Evolutionary conservation across 1,284 basidiomycete genomes (phyloP).

Genomic region (Thelephora terrestris): DNA sequence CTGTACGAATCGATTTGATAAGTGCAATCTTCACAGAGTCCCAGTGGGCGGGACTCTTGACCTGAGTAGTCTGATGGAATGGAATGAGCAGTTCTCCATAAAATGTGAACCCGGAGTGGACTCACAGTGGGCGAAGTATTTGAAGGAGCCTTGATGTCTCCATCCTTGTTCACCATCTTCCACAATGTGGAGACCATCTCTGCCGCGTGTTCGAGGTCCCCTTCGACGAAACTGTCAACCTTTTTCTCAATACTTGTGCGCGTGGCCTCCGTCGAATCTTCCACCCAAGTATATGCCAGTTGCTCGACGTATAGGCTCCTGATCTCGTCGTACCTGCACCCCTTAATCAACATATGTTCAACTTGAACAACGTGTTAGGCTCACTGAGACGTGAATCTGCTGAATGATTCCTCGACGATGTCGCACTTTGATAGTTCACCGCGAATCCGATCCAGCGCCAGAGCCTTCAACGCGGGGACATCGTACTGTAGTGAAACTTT

Average conservation of each 20-base stretch:
- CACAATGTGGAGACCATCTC: not conserved
- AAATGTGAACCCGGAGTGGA: too few species aligned
- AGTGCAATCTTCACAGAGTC: too few species aligned
- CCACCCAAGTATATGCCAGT: not conserved
- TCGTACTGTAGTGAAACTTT: constrained; percentile 9
- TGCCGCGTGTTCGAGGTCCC: not conserved
- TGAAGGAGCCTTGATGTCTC: too few species aligned
- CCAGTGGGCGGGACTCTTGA: too few species aligned
- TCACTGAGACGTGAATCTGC: not conserved
- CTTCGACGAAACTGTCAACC: not conserved
- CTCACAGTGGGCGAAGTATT: too few species aligned
- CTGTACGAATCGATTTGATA: too few species aligned
- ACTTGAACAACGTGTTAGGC: not conserved
- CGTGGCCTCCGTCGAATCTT: not conserved
- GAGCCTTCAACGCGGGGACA: constrained; percentile 8
- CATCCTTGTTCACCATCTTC: not conserved
- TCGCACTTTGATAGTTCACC: constrained; percentile 9
- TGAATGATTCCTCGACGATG: constrained; percentile 13
- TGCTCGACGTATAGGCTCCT: not conserved
- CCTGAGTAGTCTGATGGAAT: too few species aligned
- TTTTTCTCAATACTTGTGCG: not conserved
- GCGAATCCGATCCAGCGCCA: too few species aligned
- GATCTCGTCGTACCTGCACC: not conserved
- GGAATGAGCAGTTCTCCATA: too few species aligned
- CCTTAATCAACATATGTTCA: not conserved